Evolutionary conservation across 108 stramenopile genomes (phyloP), one percentile per base, ranked within the genome.

Genomic region (Pseudonitzschia pungens): DNA sequence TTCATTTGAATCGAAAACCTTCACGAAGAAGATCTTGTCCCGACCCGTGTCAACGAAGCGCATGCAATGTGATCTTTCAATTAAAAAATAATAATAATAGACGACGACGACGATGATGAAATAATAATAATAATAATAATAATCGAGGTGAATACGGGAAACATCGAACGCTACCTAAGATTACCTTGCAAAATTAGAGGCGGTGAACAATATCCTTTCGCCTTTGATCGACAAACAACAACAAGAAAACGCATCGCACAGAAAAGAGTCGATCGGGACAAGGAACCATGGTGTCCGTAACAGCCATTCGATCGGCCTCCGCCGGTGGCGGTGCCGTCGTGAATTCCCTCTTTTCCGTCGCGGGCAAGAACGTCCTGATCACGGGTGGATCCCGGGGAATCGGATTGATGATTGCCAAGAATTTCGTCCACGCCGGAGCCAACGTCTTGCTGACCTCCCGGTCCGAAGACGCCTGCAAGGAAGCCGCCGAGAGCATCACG

Each of bases 361-460:
- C 74, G 24, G 83, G 83, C 0, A 84, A 92, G 63, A 94, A 93
- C 80, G 93, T 95, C 12, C 73, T 97, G n/a, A 81, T 97, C 28
- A 97, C 95, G 29, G 97, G 97, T 12, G 95, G 95, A 52, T 88
- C 89, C 7, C 79, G 93, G 0, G 97, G 97, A 6, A 92, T 97
- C 70, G 97, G 97, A 14, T 68, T 79, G 43, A 95, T 96, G 94
- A 92, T 97, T 66, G 95, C 95, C 48, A 81, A 84, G 58, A 86
- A 88, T 1, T 93, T 93, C 81, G 82, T 76, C 11, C 33, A 54
- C 7, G 86, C 85, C 21, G 94, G 92, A 33, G 95, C 95, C 67
- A 93, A 94, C 63, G 95, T 97, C 16, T 65, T 93, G 21, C 63
- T 97, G 40, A 90, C 94, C 4, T 84, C 82, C 31, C 92, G 96